These are phyloP conservation scores for Lachnellula occidentalis DNA, from an alignment of 2,329 filamentous ascomycete species.

Conservation along the genomic window DNA sequence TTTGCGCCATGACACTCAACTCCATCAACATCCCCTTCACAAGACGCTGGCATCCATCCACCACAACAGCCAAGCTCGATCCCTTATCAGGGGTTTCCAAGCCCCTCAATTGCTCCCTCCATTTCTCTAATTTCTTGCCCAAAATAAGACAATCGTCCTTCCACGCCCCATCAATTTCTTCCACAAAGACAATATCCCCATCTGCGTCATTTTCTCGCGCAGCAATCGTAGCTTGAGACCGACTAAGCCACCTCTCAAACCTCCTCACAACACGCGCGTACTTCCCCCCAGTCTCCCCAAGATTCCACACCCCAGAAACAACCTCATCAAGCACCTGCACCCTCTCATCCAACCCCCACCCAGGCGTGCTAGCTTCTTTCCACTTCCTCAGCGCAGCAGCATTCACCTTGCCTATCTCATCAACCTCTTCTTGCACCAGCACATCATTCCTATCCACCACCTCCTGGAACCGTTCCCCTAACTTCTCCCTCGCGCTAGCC, in stretches of 20 bases:
- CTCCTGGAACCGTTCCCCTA: slow-evolving; percentile 41
- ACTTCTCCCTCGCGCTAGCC: slow-evolving; percentile 45
- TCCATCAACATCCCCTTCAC: slow-evolving; percentile 58
- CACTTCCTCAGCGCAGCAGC: slow-evolving; percentile 48
- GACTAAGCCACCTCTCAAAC: slow-evolving; percentile 56
- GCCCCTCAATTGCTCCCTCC: slow-evolving; percentile 43
- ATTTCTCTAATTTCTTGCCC: slow-evolving; percentile 48
- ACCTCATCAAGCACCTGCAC: slow-evolving; percentile 53
- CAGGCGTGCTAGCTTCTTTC: slow-evolving; percentile 32
- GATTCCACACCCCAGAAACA: slow-evolving; percentile 50
- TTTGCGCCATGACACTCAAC: slow-evolving; percentile 54
- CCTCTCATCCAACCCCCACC: slow-evolving; percentile 45
- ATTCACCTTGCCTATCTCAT: slow-evolving; percentile 47
- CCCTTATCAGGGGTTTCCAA: slow-evolving; percentile 34
- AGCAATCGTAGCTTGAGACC: slow-evolving; percentile 42
- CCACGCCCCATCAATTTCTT: slow-evolving; percentile 52
- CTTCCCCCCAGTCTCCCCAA: slow-evolving; percentile 51
- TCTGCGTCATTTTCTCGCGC: slow-evolving; percentile 34
- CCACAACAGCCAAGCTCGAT: slow-evolving; percentile 42
- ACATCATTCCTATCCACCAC: slow-evolving; percentile 37
- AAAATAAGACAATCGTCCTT: slow-evolving; percentile 51
- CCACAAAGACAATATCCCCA: slow-evolving; percentile 42
- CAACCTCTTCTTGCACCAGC: slow-evolving; percentile 33
- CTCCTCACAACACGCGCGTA: slow-evolving; percentile 48
- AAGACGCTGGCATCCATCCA: slow-evolving; percentile 43